phyloP scores from a whole-genome alignment of 768 basidiomycete genomes.

The Cystoderma amianthinum region DNA sequence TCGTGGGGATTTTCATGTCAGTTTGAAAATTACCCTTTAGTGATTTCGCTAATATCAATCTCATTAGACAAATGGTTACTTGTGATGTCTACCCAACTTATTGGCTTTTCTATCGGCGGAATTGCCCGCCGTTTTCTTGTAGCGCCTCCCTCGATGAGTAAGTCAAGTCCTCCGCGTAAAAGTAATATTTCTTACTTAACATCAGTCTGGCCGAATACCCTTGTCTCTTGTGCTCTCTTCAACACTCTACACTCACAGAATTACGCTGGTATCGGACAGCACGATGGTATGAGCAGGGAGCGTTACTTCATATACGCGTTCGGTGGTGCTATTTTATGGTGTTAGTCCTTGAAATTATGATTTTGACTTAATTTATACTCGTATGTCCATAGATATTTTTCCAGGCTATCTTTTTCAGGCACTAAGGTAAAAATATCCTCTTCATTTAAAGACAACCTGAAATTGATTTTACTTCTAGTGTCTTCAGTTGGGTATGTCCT shows the following conservation, averaged over 20 bases:
- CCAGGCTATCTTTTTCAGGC: conserved; percentile 61
- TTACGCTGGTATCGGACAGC: conserved; percentile 47
- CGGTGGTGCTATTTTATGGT: conserved; percentile 36
- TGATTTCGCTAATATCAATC: too few species aligned
- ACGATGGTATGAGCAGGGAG: conserved; percentile 50
- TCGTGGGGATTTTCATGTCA: conserved; percentile 41
- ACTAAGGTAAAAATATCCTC: conserved; percentile 43
- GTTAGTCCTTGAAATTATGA: too few species aligned
- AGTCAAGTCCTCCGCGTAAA: conserved; percentile 6
- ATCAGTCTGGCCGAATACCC: conserved; percentile 65
- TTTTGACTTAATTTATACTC: not conserved
- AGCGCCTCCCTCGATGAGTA: conserved; percentile 59
- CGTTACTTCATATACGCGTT: conserved; percentile 54
- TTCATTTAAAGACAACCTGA: too few species aligned
- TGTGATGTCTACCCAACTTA: conserved; percentile 66
- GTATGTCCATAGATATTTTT: conserved; percentile 36
- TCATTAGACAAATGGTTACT: conserved; percentile 49
- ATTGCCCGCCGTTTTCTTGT: conserved; percentile 59
- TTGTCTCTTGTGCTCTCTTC: conserved; percentile 65
- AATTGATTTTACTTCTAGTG: too few species aligned
- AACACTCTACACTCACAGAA: conserved; percentile 66
- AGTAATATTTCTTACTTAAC: conserved; percentile 1
- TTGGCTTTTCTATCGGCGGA: conserved; percentile 54
- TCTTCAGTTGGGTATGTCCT: conserved; percentile 42
- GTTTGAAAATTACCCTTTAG: conserved; percentile 3